Conservation (phyloP, 441 rosid genomes). For the Pelargonium cotyledonis region DNA sequence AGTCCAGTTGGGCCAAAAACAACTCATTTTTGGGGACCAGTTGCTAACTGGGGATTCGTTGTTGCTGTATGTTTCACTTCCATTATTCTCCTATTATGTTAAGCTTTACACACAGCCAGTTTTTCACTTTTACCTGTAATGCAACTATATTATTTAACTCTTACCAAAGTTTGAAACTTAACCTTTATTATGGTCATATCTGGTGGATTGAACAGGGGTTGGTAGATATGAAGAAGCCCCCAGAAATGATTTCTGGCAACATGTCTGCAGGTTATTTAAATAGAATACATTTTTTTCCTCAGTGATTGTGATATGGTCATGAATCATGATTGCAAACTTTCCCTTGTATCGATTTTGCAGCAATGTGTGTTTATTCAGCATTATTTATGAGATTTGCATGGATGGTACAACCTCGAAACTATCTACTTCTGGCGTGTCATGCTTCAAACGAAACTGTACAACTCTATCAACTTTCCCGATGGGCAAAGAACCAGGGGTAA, state of each 20-base stretch:
- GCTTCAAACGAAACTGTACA: conserved; percentile 93
- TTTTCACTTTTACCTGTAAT: neutral
- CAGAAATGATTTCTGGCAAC: conserved; percentile 89
- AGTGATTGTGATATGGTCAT: conserved; percentile 5
- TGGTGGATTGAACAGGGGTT: conserved; percentile 54
- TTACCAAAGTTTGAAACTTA: neutral
- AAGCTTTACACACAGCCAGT: conserved; percentile 1
- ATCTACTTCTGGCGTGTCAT: conserved; percentile 82
- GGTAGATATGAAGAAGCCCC: conserved; percentile 87
- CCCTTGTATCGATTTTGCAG: conserved; percentile 30
- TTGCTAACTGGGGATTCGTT: conserved; percentile 96
- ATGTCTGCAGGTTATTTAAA: conserved; percentile 63
- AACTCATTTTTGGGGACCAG: conserved; percentile 95
- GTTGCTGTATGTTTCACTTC: conserved; percentile 51
- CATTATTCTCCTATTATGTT: conserved; percentile 11
- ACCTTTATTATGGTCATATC: conserved; percentile 8
- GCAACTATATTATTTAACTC: neutral
- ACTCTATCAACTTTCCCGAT: conserved; percentile 78
- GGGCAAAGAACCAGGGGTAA: conserved; percentile 80
- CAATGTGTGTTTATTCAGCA: conserved; percentile 77
- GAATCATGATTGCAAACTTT: conserved; percentile 14
- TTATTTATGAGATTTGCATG: conserved; percentile 94
- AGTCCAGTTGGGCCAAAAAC: conserved; percentile 96
- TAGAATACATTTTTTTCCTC: neutral
- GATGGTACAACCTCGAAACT: conserved; percentile 98